A percentile compares a stretch with the other conserved stretches of the same genome.
Conservation (phyloP, 352 stramenopile genomes). For the Phytophthora sp. region DNA sequence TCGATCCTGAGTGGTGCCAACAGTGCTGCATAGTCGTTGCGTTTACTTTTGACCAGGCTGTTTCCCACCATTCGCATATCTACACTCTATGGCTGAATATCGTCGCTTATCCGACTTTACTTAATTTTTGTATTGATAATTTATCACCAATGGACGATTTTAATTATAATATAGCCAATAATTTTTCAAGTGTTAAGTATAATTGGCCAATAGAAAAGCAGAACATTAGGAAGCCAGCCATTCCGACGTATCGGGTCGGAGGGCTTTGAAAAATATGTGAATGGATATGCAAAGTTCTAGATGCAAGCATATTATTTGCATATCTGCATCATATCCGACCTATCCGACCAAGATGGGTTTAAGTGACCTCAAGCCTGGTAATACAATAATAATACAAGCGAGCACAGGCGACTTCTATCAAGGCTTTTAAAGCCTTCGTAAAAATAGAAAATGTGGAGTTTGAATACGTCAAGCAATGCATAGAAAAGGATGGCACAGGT, state of each 20-base stretch:
- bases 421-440: constrained; percentile 15
- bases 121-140: constrained; percentile 8
- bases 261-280: constrained; percentile 5
- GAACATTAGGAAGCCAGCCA: constrained; percentile 1
- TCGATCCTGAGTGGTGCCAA: too few species aligned
- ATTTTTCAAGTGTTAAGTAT: neutral
- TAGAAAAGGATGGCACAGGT: constrained; percentile 10
- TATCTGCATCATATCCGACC: constrained; percentile 24
- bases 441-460: constrained; percentile 15
- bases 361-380: constrained; percentile 19
- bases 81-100: constrained; percentile 33
- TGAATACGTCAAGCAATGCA: constrained; percentile 22
- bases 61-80: too few species aligned
- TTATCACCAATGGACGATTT: neutral
- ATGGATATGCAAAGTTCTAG: constrained; percentile 9
- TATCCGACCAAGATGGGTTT: constrained; percentile 13
- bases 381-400: constrained; percentile 17
- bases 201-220: neutral
- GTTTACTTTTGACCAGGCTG: too few species aligned
- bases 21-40: too few species aligned
- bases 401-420: constrained; percentile 7
- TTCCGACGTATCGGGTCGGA: constrained; percentile 23
- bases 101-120: constrained; percentile 19
- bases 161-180: constrained; percentile 5
- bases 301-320: constrained; percentile 15